Conservation (phyloP, 2,329 filamentous ascomycete genomes). For the Elsinoe australis region DNA sequence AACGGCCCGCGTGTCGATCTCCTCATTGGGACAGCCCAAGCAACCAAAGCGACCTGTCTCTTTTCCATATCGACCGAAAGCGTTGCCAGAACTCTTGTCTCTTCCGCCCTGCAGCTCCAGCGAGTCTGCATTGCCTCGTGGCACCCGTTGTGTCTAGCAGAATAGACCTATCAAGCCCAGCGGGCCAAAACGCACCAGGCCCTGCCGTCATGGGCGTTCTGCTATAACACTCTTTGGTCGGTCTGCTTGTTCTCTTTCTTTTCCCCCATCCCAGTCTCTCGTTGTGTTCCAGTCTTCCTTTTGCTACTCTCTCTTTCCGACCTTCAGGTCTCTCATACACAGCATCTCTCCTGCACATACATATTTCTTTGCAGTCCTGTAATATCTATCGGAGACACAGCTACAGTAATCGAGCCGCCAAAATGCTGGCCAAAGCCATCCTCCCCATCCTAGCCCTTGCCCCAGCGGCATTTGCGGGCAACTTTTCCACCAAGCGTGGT, state of each 20-base stretch:
- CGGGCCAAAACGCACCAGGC: not conserved
- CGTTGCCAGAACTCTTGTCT: conserved; percentile 17
- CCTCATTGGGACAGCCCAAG: conserved; percentile 5
- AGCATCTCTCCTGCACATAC: not conserved
- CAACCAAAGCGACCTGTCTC: not conserved
- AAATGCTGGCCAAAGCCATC: conserved; percentile 9
- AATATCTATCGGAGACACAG: too few relatives aligned
- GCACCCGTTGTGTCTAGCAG: conserved; percentile 18
- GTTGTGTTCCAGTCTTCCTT: not conserved
- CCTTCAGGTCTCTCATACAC: not conserved
- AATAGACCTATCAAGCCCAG: conserved; percentile 4
- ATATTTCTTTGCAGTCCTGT: too few relatives aligned
- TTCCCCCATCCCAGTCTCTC: conserved; percentile 5
- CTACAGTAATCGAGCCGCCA: not conserved
- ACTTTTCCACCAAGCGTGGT: conserved; percentile 56
- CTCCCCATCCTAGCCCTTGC: conserved; percentile 16
- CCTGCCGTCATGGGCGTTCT: not conserved
- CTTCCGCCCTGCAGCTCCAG: conserved; percentile 11
- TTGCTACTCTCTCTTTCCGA: not conserved
- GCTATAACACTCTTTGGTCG: conserved; percentile 12
- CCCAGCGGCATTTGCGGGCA: conserved; percentile 18
- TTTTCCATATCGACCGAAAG: conserved; percentile 12
- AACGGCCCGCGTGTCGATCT: not conserved
- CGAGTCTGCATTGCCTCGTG: conserved; percentile 15
- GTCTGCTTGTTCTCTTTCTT: not conserved